Percentiles rank a stretch among this genome's conserved stretches.
These are phyloP conservation scores for Penicillium pancosmium DNA, from an alignment of 495 filamentous ascomycete species.

Conservation along the genomic window DNA sequence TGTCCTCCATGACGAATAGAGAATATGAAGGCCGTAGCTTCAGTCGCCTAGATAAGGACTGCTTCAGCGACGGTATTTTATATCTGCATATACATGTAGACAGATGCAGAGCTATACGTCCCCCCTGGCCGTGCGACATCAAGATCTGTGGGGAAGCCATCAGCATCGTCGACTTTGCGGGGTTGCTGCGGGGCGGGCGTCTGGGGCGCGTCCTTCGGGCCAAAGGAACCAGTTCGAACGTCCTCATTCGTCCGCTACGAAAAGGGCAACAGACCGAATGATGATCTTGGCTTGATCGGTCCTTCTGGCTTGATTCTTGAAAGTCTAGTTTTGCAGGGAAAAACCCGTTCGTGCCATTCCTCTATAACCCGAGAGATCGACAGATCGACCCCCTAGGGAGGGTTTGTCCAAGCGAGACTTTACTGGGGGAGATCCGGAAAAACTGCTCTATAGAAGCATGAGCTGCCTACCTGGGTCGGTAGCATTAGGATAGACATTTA, in stretches of 20 bases:
- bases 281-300: background rate
- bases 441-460: too few species aligned
- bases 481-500: too few species aligned
- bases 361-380: background rate
- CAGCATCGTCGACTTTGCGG: background rate
- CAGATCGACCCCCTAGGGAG: background rate
- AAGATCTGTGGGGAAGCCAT: constrained; percentile 1
- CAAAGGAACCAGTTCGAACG: background rate
- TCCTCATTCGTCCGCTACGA: background rate
- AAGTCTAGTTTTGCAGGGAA: background rate
- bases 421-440: too few species aligned
- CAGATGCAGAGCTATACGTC: background rate
- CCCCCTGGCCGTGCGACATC: constrained; percentile 1
- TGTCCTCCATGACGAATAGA: background rate
- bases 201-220: background rate
- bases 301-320: background rate
- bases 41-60: background rate
- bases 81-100: background rate
- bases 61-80: background rate
- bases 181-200: background rate
- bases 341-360: background rate
- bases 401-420: too few species aligned
- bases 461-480: too few species aligned
- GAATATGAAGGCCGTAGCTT: background rate
- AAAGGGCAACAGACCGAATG: background rate